Evolutionary conservation across 2,329 filamentous ascomycete species (phyloP), one percentile per base, ranked within the genome.

Genomic region (Hymenoscyphus scutula): DNA sequence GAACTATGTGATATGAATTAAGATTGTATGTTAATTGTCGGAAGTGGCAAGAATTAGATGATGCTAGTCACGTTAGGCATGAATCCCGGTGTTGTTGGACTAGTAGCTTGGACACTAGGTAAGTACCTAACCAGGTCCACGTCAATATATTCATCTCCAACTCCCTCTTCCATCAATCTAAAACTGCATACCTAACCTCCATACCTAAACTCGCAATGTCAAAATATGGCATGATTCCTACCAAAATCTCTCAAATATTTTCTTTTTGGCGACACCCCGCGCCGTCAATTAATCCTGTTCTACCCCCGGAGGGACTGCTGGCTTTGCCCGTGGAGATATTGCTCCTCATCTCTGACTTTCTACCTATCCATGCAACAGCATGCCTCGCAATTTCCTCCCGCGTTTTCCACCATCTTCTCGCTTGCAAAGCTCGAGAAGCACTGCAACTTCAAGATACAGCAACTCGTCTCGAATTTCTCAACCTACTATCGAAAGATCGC

Each of bases 381-480:
- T 51, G 45, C 25, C 45, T 51, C 23, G 45, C 45, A 10, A 19
- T 51, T 51, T 51, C 45, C 1, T 25, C 1, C n/a, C 19, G 45
- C 19, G 8, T 23, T 17, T 23, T 48, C n/a, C 2, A 48, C 41
- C 10, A 23, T 11, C n/a, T 48, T 5, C 10, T 48, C n/a, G 41
- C n/a, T 10, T 10, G 23, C 2, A 23, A 23, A 5, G n/a, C 41
- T 25, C n/a, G 19, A 17, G 41, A 48, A 48, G 19, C 41, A n/a
- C n/a, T n/a, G n/a, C n/a, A n/a, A 48, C 41, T 48, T 23, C 41
- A 48, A 48, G 41, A 48, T 23, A 48, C n/a, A 48, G 41, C n/a
- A 2, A 48, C n/a, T 48, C 41, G 41, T 48, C 41, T 48, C 41
- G 19, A 48, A 48, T 48, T 23, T 48, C n/a, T 48, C n/a, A n/a